phyloP scores from a whole-genome alignment of 495 filamentous ascomycete species.

The Cercophora samala region DNA sequence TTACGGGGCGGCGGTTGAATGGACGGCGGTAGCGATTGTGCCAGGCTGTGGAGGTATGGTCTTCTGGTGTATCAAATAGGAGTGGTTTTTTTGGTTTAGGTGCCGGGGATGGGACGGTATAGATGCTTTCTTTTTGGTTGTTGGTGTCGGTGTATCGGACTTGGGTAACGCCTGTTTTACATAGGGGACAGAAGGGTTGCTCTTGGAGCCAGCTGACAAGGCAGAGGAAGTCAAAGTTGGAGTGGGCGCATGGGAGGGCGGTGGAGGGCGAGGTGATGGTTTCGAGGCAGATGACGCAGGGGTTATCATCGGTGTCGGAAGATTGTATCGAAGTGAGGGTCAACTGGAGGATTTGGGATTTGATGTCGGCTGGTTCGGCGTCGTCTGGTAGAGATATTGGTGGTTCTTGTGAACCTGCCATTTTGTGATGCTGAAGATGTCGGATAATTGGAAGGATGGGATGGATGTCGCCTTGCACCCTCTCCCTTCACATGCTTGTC shows the following conservation, averaged over 20 bases:
- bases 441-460: too few relatives aligned
- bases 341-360: conserved; percentile 43
- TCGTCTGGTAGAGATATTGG: conserved; percentile 24
- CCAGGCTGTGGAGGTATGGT: neutral
- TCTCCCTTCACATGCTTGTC: too few relatives aligned
- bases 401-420: neutral
- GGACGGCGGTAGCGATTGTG: conserved; percentile 15
- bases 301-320: conserved; percentile 24
- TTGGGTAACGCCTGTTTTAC: conserved; percentile 64
- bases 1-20: neutral
- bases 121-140: conserved; percentile 43
- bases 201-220: conserved; percentile 79
- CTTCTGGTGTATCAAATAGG: neutral
- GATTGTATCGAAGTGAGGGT: conserved; percentile 47
- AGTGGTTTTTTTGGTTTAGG: conserved; percentile 6
- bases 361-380: conserved; percentile 32
- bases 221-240: conserved; percentile 80
- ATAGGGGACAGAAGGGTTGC: conserved; percentile 71
- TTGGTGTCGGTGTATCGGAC: conserved; percentile 63
- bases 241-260: conserved; percentile 72
- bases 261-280: conserved; percentile 65
- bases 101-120: conserved; percentile 31
- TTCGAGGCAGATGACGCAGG: conserved; percentile 75
- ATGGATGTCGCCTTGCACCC: too few relatives aligned
- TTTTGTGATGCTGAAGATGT: neutral